Percentiles rank a stretch among this genome's conserved stretches.
Evolutionary conservation across 1,284 basidiomycete genomes (phyloP).

Genomic region (Leccinum subrobustum): DNA sequence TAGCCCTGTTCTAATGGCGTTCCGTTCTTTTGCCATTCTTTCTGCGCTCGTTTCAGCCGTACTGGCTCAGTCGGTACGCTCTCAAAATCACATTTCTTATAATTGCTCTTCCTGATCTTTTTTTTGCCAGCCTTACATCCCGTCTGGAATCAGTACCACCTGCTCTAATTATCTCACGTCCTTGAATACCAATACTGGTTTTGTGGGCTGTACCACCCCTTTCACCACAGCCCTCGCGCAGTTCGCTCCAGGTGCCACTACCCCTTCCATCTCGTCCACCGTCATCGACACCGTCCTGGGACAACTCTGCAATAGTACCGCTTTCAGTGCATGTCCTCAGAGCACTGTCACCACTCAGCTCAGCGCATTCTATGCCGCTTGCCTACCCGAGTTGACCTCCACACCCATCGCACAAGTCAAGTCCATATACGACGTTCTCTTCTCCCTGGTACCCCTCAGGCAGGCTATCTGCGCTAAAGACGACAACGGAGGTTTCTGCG

Average conservation of each 20-base stretch:
- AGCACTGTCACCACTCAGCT: slow-evolving; percentile 60
- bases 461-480: slow-evolving; percentile 74
- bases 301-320: slow-evolving; percentile 53
- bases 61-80: slow-evolving; percentile 24
- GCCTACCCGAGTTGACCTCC: slow-evolving; percentile 65
- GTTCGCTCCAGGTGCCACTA: slow-evolving; percentile 52
- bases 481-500: slow-evolving; percentile 68
- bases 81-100: accelerated
- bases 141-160: slow-evolving; percentile 54
- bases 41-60: slow-evolving; percentile 19
- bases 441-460: slow-evolving; percentile 63
- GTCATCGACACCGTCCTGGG: slow-evolving; percentile 53
- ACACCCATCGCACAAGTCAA: slow-evolving; percentile 49
- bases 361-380: slow-evolving; percentile 66
- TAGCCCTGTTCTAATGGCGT: slow-evolving; percentile 19
- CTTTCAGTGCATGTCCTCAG: slow-evolving; percentile 53
- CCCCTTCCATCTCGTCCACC: slow-evolving; percentile 42
- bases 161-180: slow-evolving; percentile 63
- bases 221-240: slow-evolving; percentile 59
- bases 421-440: slow-evolving; percentile 76
- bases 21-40: slow-evolving; percentile 27
- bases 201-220: slow-evolving; percentile 65
- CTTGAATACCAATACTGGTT: slow-evolving; percentile 59
- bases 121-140: slow-evolving; percentile 49
- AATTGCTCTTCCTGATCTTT: slow-evolving; percentile 1